These are phyloP conservation scores for Leishmania amazonensis DNA, from an alignment of 208 protist genomes.

Conservation along the genomic window DNA sequence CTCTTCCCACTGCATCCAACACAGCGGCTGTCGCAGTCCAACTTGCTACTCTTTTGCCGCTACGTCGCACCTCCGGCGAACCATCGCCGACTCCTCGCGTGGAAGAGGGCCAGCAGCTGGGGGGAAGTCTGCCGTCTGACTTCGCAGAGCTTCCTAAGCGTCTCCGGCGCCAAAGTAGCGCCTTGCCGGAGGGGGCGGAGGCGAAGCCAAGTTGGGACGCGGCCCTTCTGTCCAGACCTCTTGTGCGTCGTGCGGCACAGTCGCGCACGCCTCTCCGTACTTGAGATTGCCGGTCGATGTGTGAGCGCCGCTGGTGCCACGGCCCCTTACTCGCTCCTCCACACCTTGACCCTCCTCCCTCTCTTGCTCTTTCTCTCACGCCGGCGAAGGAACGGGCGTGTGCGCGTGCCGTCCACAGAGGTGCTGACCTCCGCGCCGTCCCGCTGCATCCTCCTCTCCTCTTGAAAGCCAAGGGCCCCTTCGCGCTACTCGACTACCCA, in stretches of 20 bases:
- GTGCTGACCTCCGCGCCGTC: background rate
- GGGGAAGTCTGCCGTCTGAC: background rate
- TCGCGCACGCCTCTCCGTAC: background rate
- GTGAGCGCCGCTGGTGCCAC: background rate
- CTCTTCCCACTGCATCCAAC: no score
- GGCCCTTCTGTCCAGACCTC: background rate
- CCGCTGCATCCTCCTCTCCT: background rate
- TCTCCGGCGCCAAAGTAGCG: background rate
- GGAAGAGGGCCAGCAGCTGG: no score
- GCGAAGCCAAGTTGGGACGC: background rate
- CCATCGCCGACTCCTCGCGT: background rate
- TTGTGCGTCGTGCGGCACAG: background rate
- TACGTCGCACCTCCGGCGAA: background rate
- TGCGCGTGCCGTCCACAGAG: background rate
- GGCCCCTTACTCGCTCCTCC: background rate
- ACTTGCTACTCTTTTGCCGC: background rate
- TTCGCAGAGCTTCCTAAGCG: background rate
- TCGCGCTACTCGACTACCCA: background rate
- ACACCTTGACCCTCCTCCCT: no score
- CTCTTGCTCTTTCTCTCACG: background rate
- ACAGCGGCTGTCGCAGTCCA: no score
- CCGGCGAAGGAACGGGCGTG: background rate
- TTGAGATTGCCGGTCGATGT: background rate
- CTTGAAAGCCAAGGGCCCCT: background rate
- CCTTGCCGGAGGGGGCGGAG: no score